Evolutionary conservation across 2,329 filamentous ascomycete genomes (phyloP).

Genomic region (Sporothrix schenckii): DNA sequence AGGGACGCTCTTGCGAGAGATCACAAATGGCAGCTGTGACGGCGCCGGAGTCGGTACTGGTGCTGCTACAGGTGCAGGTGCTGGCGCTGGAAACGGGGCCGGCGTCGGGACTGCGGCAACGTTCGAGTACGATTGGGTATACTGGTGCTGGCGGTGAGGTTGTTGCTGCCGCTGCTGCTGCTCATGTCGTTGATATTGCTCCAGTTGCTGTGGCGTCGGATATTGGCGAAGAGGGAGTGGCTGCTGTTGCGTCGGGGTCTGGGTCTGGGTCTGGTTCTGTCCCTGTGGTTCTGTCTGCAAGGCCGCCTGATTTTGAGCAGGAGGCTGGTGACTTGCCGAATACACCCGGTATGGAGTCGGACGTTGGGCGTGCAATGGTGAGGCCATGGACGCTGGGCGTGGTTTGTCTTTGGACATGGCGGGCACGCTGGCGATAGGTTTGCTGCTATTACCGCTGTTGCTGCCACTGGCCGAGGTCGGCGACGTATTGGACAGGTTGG

Average conservation of each 20-base stretch:
- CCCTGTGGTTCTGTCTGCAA: background rate
- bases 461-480: background rate
- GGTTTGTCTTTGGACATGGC: background rate
- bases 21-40: too few species aligned
- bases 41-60: background rate
- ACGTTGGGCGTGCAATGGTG: conserved; percentile 3
- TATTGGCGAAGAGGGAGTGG: background rate
- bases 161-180: background rate
- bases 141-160: background rate
- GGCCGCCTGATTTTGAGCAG: background rate
- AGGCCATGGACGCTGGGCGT: background rate
- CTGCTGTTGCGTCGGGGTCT: background rate
- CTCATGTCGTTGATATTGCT: background rate
- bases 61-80: background rate
- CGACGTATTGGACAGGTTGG: background rate
- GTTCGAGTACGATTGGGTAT: background rate
- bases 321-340: background rate
- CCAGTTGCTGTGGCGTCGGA: background rate
- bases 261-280: background rate
- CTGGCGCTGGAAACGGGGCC: background rate
- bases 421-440: background rate
- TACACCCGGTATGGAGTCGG: conserved; percentile 9
- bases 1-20: background rate
- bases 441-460: background rate
- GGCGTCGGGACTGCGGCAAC: too few species aligned